Conservation (phyloP, 2,329 filamentous ascomycete genomes). For the Eutypella sp. region DNA sequence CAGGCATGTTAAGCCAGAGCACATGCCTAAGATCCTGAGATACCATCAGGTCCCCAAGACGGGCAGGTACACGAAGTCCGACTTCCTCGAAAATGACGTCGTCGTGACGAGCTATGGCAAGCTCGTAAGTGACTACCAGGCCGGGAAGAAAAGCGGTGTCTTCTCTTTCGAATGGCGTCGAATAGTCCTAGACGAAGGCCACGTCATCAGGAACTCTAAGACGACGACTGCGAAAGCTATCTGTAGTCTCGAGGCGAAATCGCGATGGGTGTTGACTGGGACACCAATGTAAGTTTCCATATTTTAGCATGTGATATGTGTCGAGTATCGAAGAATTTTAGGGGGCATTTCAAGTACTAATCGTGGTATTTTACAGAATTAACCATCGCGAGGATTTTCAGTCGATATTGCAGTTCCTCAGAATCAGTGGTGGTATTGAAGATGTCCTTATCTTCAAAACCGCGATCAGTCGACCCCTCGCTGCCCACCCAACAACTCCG, state of each 20-base stretch:
- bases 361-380: conserved; percentile 39
- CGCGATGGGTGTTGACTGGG: conserved; percentile 74
- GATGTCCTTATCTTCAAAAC: conserved; percentile 68
- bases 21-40: conserved; percentile 60
- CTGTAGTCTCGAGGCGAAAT: conserved; percentile 60
- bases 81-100: conserved; percentile 65
- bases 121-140: conserved; percentile 60
- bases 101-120: conserved; percentile 84
- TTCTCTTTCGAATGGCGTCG: conserved; percentile 64
- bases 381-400: conserved; percentile 79
- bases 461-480: conserved; percentile 64
- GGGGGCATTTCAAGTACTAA: not conserved
- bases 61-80: conserved; percentile 34
- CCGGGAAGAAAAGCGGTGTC: conserved; percentile 37
- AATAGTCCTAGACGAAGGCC: conserved; percentile 78
- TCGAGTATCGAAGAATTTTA: no score
- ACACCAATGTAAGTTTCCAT: conserved; percentile 61
- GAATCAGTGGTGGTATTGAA: conserved; percentile 70
- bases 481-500: conserved; percentile 18
- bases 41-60: conserved; percentile 66
- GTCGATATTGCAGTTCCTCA: conserved; percentile 72
- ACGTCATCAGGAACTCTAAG: conserved; percentile 72
- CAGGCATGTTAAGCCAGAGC: conserved; percentile 62
- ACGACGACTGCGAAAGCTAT: conserved; percentile 69
- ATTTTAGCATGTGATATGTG: not conserved